Evolutionary conservation across 192 early-diverging fungal species (phyloP).

Genomic region (Phycomyces nitens): DNA sequence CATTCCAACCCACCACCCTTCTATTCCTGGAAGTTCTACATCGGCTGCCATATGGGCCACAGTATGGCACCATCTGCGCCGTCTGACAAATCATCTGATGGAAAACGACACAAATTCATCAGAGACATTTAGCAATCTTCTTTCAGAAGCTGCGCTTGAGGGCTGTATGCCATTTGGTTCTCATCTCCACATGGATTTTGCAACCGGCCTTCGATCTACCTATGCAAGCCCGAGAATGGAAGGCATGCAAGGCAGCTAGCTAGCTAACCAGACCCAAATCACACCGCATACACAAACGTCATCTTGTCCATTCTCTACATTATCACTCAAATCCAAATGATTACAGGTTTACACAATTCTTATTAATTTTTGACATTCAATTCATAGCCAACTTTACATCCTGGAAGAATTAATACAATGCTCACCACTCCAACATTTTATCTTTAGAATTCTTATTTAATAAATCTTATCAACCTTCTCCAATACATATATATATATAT

Average conservation of each 20-base stretch:
- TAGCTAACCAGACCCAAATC: neutral
- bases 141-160: constrained; percentile 34
- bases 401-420: too few species aligned
- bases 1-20: constrained; percentile 37
- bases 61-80: constrained; percentile 30
- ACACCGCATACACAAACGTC: neutral
- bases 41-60: constrained; percentile 28
- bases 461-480: too few species aligned
- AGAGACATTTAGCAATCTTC: constrained; percentile 27
- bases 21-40: constrained; percentile 21
- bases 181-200: constrained; percentile 37
- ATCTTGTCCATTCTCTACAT: neutral
- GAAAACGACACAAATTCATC: constrained; percentile 35
- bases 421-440: too few species aligned
- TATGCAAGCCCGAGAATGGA: constrained; percentile 6
- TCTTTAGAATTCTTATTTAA: too few species aligned
- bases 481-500: too few species aligned
- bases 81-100: constrained; percentile 32
- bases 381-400: too few species aligned
- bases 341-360: too few species aligned
- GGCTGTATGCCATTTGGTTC: constrained; percentile 36
- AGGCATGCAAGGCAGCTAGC: constrained; percentile 1
- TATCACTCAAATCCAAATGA: neutral
- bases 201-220: constrained; percentile 4
- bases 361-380: too few species aligned